Conservation (phyloP, 768 basidiomycete genomes). For the Leucosporidium yakuticum region DNA sequence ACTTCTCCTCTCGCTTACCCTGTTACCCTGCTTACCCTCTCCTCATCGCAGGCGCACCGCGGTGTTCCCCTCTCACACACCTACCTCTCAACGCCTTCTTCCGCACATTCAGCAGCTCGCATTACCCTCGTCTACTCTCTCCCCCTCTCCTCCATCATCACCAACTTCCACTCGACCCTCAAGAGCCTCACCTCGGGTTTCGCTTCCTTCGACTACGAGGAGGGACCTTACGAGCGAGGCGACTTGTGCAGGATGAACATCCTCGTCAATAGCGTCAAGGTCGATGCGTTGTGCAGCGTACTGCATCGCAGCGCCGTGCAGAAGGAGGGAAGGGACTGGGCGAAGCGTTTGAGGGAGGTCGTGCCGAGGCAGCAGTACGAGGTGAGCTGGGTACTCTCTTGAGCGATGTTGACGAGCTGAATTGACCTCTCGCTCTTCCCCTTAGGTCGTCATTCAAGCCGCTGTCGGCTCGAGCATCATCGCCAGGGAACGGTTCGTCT, state of each 20-base stretch:
- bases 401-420: not conserved
- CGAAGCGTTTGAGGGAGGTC: constrained; percentile 85
- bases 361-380: constrained; percentile 85
- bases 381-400: constrained; percentile 6
- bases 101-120: constrained; percentile 36
- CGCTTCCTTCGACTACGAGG: constrained; percentile 95
- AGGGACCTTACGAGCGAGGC: constrained; percentile 63
- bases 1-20: not conserved
- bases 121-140: constrained; percentile 72
- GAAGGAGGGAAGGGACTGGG: constrained; percentile 71
- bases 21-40: not conserved
- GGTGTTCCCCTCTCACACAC: constrained; percentile 76
- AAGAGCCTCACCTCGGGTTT: constrained; percentile 89
- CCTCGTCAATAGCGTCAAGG: constrained; percentile 75
- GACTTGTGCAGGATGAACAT: constrained; percentile 67
- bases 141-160: constrained; percentile 89
- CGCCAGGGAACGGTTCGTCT: constrained; percentile 66
- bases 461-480: constrained; percentile 78
- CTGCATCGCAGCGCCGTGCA: constrained; percentile 77
- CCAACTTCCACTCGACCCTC: constrained; percentile 88
- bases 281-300: constrained; percentile 88
- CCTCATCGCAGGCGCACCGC: constrained; percentile 54
- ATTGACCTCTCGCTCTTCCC: not conserved
- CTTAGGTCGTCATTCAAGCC: constrained; percentile 85
- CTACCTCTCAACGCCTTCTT: constrained; percentile 58